Base-by-base conservation (phyloP, 2,329 filamentous ascomycete genomes). In the Cercospora sp. region DNA sequence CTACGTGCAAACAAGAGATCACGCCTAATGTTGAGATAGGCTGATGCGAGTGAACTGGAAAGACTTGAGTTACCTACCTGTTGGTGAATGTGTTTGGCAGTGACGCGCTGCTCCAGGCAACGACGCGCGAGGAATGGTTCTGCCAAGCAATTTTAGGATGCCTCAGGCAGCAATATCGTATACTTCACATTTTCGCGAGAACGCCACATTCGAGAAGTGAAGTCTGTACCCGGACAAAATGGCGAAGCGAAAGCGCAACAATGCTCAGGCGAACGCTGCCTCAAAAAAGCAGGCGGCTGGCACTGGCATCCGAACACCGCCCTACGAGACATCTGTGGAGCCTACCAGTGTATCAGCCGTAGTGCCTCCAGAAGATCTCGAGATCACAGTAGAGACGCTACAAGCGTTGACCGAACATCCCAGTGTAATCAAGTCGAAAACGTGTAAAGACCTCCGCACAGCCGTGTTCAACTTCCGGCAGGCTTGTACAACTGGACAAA, bases 391-490 rank as follows among this genome's bases (percentile, higher is more conserved):
- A 66, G 89, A 91, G 34, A 91, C 89, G 0, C 82, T 91, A 30
- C 81, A 80, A 1, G 83, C 85, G 0, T 82, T 91, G 10, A 80
- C 88, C 0, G 79, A 85, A 66, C 84, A 90, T 70, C 89, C 89
- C 0, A 79, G 78, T 24, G 74, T 91, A 24, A 90, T 90, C 77
- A 91, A 91, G 77, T 87, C 88, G 0, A 91, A 90, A 74, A 84
- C 83, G 26, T 91, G 89, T 80, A 89, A 87, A 74, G 87, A 89
- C 59, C 80, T 91, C 2, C 83, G 90, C 21, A 86, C 85, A 3
- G 89, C 89, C 5, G 89, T 90, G 7, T 90, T 90, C 74, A 87
- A 88, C 21, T 91, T 92, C 68, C 86, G 88, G 1, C 86, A 90
- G 76, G 87, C 89, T 16, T 91, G 88, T 72, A 90, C 87, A 0